Conservation (phyloP, 2,329 filamentous ascomycete genomes). For the Cladosporium oxysporum region DNA sequence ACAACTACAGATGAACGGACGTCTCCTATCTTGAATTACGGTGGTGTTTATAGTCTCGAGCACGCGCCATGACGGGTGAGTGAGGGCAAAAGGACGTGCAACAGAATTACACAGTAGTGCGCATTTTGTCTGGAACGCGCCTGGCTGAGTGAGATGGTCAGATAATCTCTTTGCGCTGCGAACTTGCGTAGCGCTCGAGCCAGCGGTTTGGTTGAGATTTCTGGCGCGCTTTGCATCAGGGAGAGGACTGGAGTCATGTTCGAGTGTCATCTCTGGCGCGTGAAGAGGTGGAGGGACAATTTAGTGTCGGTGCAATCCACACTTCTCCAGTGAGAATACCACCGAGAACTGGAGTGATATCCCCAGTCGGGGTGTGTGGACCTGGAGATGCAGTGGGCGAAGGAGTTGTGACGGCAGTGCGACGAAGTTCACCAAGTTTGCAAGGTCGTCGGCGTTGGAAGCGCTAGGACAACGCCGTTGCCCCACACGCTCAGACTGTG, state of each 20-base stretch:
- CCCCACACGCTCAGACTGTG: slow-evolving; percentile 8
- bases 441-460: slow-evolving; percentile 1
- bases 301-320: slow-evolving; percentile 19
- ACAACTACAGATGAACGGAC: not conserved
- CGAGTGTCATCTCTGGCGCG: not conserved
- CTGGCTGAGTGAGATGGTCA: slow-evolving; percentile 5
- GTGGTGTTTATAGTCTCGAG: not conserved
- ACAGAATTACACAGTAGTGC: not conserved
- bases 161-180: slow-evolving; percentile 8
- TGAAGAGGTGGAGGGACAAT: slow-evolving; percentile 20
- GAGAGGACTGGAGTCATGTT: no score
- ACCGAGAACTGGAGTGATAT: slow-evolving; percentile 18
- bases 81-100: not conserved
- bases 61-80: not conserved
- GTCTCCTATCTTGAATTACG: not conserved
- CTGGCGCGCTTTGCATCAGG: slow-evolving; percentile 4
- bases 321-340: slow-evolving; percentile 13
- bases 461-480: slow-evolving; percentile 14
- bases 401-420: slow-evolving; percentile 7
- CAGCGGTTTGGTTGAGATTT: slow-evolving; percentile 16
- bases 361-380: slow-evolving; percentile 12
- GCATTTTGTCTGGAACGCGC: not conserved
- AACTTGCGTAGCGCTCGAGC: slow-evolving; percentile 16
- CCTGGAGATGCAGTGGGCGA: slow-evolving; percentile 13
- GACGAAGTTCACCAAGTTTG: slow-evolving; percentile 2